These are phyloP conservation scores for Diutina pseudorugosa DNA, from an alignment of 1,139 yeast species.

Conservation along the genomic window DNA sequence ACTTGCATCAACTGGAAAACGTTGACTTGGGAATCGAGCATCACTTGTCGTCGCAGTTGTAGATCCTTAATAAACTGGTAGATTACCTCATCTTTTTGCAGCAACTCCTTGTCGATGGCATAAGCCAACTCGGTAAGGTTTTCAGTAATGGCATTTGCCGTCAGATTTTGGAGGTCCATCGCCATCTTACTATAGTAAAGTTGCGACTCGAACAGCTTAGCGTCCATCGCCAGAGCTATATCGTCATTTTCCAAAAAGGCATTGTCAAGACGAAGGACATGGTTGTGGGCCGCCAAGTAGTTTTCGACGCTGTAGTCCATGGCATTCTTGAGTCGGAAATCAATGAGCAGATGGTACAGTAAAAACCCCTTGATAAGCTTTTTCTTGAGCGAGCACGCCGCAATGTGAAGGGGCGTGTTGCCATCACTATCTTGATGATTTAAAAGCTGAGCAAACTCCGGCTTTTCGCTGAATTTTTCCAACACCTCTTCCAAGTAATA, in stretches of 20 bases:
- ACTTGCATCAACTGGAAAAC: conserved; percentile 25
- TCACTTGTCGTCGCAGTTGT: conserved; percentile 16
- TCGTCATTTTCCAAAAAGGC: neutral
- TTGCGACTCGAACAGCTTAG: conserved; percentile 24
- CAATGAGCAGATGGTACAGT: conserved; percentile 60
- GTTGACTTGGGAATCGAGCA: conserved; percentile 21
- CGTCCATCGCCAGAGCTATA: conserved; percentile 4
- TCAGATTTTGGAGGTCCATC: conserved; percentile 21
- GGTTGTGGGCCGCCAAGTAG: conserved; percentile 38
- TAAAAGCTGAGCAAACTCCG: conserved; percentile 27
- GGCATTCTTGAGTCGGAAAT: conserved; percentile 48
- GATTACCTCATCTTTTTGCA: conserved; percentile 25
- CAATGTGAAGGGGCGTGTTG: conserved; percentile 78
- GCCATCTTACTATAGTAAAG: conserved; percentile 27
- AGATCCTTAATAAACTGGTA: conserved; percentile 19
- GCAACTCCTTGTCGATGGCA: conserved; percentile 28
- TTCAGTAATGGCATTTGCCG: conserved; percentile 26
- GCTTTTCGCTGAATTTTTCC: conserved; percentile 34
- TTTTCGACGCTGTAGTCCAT: conserved; percentile 69
- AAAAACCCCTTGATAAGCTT: conserved; percentile 64
- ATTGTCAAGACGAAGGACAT: conserved; percentile 12
- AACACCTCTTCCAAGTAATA: conserved; percentile 73
- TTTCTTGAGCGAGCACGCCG: conserved; percentile 64
- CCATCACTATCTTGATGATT: conserved; percentile 77
- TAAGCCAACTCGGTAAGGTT: conserved; percentile 29